Percentiles rank a stretch among this genome's conserved stretches.
phyloP scores from a whole-genome alignment of 805 yeast genomes.

The Spathaspora sp. region DNA sequence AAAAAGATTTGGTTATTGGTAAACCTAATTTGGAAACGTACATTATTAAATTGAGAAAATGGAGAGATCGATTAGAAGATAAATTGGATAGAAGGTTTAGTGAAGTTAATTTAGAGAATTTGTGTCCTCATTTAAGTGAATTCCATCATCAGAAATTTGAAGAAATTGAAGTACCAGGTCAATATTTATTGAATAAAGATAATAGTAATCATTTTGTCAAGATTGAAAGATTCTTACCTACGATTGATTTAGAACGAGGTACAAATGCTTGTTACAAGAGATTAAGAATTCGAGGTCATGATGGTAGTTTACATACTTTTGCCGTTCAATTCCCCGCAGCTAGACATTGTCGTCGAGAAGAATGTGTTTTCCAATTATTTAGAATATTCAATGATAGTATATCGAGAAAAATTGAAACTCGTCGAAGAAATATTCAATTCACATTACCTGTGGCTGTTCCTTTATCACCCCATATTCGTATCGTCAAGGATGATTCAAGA shows the following conservation, averaged over 20 bases:
- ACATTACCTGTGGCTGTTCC: slow-evolving; percentile 92
- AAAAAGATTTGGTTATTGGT: slow-evolving; percentile 80
- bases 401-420: slow-evolving; percentile 77
- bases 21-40: slow-evolving; percentile 89
- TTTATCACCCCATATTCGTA: slow-evolving; percentile 88
- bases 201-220: slow-evolving; percentile 87
- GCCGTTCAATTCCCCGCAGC: slow-evolving; percentile 98
- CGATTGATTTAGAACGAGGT: slow-evolving; percentile 84
- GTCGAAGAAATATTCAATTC: slow-evolving; percentile 79
- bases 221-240: slow-evolving; percentile 88
- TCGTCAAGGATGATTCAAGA: slow-evolving; percentile 76
- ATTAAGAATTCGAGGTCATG: slow-evolving; percentile 86
- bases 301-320: slow-evolving; percentile 87
- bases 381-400: slow-evolving; percentile 82
- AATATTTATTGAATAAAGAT: slow-evolving; percentile 83
- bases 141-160: slow-evolving; percentile 98
- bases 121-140: slow-evolving; percentile 93
- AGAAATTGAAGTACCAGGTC: slow-evolving; percentile 97
- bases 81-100: slow-evolving; percentile 82
- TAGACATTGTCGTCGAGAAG: slow-evolving; percentile 95
- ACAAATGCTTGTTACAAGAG: slow-evolving; percentile 88
- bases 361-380: slow-evolving; percentile 86
- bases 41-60: slow-evolving; percentile 74
- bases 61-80: slow-evolving; percentile 93
- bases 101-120: slow-evolving; percentile 76